Evolutionary conservation across 78 protist genomes (phyloP).

Genomic region (Speleostelium caveatum): DNA sequence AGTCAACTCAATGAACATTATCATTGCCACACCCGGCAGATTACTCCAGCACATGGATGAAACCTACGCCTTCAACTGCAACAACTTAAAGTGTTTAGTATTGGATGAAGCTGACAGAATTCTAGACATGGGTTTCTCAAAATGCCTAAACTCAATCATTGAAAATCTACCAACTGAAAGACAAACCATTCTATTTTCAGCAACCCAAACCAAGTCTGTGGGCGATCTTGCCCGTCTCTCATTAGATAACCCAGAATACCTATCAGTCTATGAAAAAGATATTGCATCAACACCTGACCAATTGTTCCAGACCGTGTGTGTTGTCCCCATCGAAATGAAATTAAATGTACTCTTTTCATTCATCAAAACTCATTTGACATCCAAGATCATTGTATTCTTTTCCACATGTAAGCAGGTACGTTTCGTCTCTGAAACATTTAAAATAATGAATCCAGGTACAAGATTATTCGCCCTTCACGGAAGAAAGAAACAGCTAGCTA

Average conservation of each 20-base stretch:
- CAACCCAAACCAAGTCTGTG: slow-evolving; percentile 96
- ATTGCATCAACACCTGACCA: slow-evolving; percentile 69
- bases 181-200: slow-evolving; percentile 95
- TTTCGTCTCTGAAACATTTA: slow-evolving; percentile 87
- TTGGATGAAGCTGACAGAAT: slow-evolving; percentile 98
- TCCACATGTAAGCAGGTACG: slow-evolving; percentile 96
- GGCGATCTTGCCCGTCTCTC: slow-evolving; percentile 88
- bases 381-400: slow-evolving; percentile 94
- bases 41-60: slow-evolving; percentile 98
- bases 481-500: slow-evolving; percentile 89
- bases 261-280: slow-evolving; percentile 84
- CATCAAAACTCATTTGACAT: slow-evolving; percentile 86
- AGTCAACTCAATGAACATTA: slow-evolving; percentile 89
- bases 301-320: slow-evolving; percentile 77
- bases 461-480: slow-evolving; percentile 92
- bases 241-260: slow-evolving; percentile 90
- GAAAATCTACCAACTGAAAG: slow-evolving; percentile 89
- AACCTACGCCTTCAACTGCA: slow-evolving; percentile 83
- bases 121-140: slow-evolving; percentile 96
- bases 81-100: slow-evolving; percentile 89
- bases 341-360: slow-evolving; percentile 90
- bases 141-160: slow-evolving; percentile 89
- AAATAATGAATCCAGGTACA: slow-evolving; percentile 90
- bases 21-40: slow-evolving; percentile 99
- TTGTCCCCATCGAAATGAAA: slow-evolving; percentile 85